These are phyloP conservation scores for Protostelium mycophagum DNA, from an alignment of 78 protist genomes.

Conservation along the genomic window DNA sequence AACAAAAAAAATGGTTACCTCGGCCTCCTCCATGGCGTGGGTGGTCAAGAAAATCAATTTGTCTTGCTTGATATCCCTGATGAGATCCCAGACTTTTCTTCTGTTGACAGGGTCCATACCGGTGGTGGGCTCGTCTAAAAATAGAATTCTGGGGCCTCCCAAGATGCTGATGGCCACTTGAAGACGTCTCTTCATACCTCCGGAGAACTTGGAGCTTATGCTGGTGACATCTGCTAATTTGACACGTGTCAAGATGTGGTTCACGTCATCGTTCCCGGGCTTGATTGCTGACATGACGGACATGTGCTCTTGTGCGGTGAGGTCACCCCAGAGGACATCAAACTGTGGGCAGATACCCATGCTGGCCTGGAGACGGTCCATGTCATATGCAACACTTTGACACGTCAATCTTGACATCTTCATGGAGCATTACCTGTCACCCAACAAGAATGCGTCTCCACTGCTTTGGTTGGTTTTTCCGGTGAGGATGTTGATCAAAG, in stretches of 20 bases:
- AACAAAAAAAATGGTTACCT: not conserved
- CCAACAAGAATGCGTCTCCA: conserved; percentile 34
- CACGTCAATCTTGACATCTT: not conserved
- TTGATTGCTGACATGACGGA: not conserved
- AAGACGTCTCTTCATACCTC: conserved; percentile 79
- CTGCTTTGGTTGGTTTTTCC: conserved; percentile 53
- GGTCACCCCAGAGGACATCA: conserved; percentile 35
- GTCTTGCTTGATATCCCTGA: conserved; percentile 28
- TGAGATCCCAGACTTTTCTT: conserved; percentile 69
- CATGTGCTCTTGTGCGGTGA: conserved; percentile 52
- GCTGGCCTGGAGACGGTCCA: conserved; percentile 18
- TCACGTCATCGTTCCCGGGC: not conserved
- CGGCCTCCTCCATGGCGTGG: conserved; percentile 79
- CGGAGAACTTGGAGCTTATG: conserved; percentile 22
- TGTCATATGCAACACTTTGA: conserved; percentile 10
- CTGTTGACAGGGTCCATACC: conserved; percentile 69
- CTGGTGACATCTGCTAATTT: not conserved
- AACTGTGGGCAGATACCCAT: conserved; percentile 58
- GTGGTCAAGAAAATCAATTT: conserved; percentile 78
- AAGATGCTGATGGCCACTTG: conserved; percentile 68
- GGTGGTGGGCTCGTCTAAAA: conserved; percentile 32
- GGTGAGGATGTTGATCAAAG: conserved; percentile 80
- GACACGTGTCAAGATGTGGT: not conserved
- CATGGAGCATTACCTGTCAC: conserved; percentile 1
- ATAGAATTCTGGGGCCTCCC: conserved; percentile 50